Base-by-base conservation (phyloP, 768 basidiomycete genomes). In the Lentinus tigrinus region DNA sequence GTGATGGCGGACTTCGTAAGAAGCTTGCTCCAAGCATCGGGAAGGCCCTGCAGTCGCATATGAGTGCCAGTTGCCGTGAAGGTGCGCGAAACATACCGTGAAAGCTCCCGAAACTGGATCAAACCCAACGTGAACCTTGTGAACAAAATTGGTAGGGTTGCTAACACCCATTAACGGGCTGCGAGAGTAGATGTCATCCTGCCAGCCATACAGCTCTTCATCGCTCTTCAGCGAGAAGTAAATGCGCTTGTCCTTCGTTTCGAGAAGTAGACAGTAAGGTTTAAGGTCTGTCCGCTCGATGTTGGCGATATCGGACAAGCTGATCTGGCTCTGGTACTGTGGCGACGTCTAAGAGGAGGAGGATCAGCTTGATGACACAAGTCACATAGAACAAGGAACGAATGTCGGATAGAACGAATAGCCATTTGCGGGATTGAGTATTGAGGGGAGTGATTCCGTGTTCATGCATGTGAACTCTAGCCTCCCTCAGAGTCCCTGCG, bases 91-190 rank as follows among this genome's bases (percentile, higher is more conserved):
- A 81, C 91, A 65, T 67, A 92, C 93, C 16, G 95, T 98, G 73
- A 99, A 99, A 16, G 87, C 93, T 11, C 96, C 96, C 40, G 90
- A 89, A 43, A 91, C 78, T 2, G 95, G 92, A 74, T 99, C 96
- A 66, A 95, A 98, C 3, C 95, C 95, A 56, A 98, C 96, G 73
- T 98, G 96, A 2, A 98, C 95, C 71, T 98, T 95, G 77, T 99
- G 96, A 0, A 98, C 93, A 69, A 99, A 98, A 73, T 99, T 96
- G 8, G 95, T 98, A 0, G 96, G 96, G 64, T 89, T 90, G 71
- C 88, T 89, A 43, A 95, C 91, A 26, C 96, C 93, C 87, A 95
- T 92, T 48, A 95, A 78, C 3, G 95, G 94, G 67, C 91, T 93
- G 47, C 94, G 84, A 5, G 84, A 85, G 74, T 98, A 98, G 59